Evolutionary conservation across 495 filamentous ascomycete species (phyloP).

Genomic region (Mytilinidion resinicola): DNA sequence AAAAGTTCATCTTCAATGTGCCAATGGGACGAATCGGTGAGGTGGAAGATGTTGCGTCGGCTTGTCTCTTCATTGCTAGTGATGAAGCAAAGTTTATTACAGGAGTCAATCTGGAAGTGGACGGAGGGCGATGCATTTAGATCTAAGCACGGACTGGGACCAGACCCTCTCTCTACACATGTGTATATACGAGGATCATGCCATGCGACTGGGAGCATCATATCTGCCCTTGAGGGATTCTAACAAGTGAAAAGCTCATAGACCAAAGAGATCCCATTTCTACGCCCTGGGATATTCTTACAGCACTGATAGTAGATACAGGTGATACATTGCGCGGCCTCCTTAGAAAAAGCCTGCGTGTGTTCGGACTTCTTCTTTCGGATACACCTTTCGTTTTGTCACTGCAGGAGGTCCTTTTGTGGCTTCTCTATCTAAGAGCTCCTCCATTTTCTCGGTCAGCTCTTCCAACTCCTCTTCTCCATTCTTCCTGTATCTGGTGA

Average conservation of each 20-base stretch:
- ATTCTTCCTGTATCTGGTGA: constrained; percentile 66
- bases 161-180: too few relatives aligned
- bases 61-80: constrained; percentile 59
- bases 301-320: too few relatives aligned
- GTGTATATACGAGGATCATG: too few relatives aligned
- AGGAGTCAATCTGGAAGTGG: not conserved
- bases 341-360: too few relatives aligned
- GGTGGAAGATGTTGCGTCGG: constrained; percentile 60
- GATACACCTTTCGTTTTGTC: constrained; percentile 19
- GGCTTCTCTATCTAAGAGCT: constrained; percentile 39
- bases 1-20: constrained; percentile 60
- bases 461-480: constrained; percentile 62
- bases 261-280: too few relatives aligned
- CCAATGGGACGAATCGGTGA: constrained; percentile 60
- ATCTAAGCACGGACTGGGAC: too few relatives aligned
- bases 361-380: constrained; percentile 7
- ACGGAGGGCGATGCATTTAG: constrained; percentile 2
- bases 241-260: too few relatives aligned
- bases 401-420: constrained; percentile 3
- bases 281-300: too few relatives aligned
- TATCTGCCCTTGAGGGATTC: too few relatives aligned
- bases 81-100: constrained; percentile 65
- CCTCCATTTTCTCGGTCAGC: constrained; percentile 55
- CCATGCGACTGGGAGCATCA: too few relatives aligned
- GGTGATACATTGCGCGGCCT: too few relatives aligned